Base-by-base conservation (phyloP, 352 stramenopile genomes). In the Globisporangium recalcitrans region DNA sequence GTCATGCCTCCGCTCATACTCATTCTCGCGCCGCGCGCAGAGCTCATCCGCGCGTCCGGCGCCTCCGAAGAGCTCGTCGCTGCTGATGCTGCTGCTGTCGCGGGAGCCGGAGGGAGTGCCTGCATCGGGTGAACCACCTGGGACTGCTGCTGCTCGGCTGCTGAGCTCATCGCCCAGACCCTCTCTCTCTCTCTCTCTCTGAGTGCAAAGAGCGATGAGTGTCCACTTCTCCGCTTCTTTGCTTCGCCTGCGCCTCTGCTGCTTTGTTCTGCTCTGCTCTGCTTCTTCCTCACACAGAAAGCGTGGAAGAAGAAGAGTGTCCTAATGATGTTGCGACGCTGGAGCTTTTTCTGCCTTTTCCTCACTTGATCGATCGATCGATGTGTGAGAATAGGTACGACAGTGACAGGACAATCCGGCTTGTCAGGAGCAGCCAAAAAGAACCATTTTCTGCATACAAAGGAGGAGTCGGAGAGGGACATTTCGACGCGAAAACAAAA, bases 71-170 rank as follows among this genome's bases (percentile, higher is more conserved):
- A 27, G 31, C 44, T 62, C 29, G 56, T 62, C 11, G 56, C 55
- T 21, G 42, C 19, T 14, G 22, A 14, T 0, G 31, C 14, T 9
- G 42, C 47, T 32, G 21, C 31, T 21, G 56, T 32, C 6, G 58
- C 36, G 9, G 49, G 46, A 4, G 32, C 22, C 3, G 58, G 59
- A 0, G 61, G 32, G 5, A 52, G 32, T 24, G 52, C 14, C 54
- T 52, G 16, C 53, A 67, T 62, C 19, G 62, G 62, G 27, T 67
- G 62, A 48, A 67, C 62, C 2, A 38, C 38, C 53, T 62, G 56
- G 19, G 42, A 16, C 27, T 48, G 49, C 54, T 58, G 62, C 46
- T 52, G 53, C 29, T 67, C 62, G 4, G 44, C 51, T 11, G 47
- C n/a, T 46, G 58, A 42, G 42, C 61, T 67, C 61, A 67, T 67